Conservation (phyloP, 192 early-diverging fungal species). For the Coemansia sp. region DNA sequence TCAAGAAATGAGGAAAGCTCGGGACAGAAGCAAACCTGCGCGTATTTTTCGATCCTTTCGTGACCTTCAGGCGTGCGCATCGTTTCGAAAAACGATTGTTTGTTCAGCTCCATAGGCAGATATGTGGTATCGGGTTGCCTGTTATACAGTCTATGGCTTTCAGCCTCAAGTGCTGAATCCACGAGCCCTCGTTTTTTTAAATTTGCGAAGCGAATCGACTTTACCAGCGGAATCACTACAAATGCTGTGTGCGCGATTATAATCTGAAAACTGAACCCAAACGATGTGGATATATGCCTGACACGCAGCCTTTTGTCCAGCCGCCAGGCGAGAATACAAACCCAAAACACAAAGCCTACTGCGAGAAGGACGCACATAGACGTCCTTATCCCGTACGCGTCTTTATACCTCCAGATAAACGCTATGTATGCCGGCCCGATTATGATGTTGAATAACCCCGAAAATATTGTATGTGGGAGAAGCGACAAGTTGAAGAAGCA, state of each 20-base stretch:
- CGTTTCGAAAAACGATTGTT: constrained; percentile 20
- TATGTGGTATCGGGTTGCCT: neutral
- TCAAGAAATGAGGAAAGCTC: constrained; percentile 42
- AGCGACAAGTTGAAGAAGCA: constrained; percentile 21
- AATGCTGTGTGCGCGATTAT: constrained; percentile 20
- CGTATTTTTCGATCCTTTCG: constrained; percentile 20
- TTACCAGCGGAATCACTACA: constrained; percentile 17
- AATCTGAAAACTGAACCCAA: constrained; percentile 23
- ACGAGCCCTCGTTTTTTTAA: constrained; percentile 4
- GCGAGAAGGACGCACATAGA: constrained; percentile 13
- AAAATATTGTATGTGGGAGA: constrained; percentile 12
- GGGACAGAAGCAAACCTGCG: constrained; percentile 30
- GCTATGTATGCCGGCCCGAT: constrained; percentile 17
- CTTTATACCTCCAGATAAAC: constrained; percentile 30
- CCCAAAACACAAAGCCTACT: constrained; percentile 23
- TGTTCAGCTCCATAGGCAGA: constrained; percentile 5
- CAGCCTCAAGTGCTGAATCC: neutral
- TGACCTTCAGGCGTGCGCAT: constrained; percentile 22
- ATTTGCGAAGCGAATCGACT: constrained; percentile 20
- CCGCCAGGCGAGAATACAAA: constrained; percentile 20
- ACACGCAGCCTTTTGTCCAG: constrained; percentile 11
- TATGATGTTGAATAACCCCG: constrained; percentile 25
- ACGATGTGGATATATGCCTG: constrained; percentile 12
- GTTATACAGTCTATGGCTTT: neutral
- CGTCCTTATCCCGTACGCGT: constrained; percentile 40